Percentiles rank a stretch among this genome's conserved stretches.
These are phyloP conservation scores for Cryomyces minteri DNA, from an alignment of 495 filamentous ascomycete species.

Conservation along the genomic window DNA sequence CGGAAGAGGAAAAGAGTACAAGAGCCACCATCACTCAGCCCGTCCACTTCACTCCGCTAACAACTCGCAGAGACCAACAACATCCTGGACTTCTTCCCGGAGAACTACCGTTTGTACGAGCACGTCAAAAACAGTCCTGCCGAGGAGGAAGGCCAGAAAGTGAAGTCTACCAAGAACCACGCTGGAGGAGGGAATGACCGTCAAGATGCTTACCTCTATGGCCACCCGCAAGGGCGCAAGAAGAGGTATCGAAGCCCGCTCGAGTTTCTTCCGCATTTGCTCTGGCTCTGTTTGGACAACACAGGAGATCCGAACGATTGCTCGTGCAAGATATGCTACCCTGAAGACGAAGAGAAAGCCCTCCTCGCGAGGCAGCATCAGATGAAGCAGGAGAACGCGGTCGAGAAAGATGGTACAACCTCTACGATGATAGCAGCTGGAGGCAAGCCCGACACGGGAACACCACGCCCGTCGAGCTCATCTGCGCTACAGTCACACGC, in stretches of 20 bases:
- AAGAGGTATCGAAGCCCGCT: constrained; percentile 39
- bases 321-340: constrained; percentile 33
- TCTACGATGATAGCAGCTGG: not conserved
- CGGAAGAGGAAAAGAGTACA: constrained; percentile 17
- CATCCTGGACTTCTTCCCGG: constrained; percentile 33
- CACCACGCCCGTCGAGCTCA: not conserved
- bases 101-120: constrained; percentile 39
- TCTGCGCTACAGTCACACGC: constrained; percentile 1
- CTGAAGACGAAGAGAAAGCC: constrained; percentile 21
- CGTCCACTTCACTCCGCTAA: constrained; percentile 3
- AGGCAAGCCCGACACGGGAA: not conserved
- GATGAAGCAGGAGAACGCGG: constrained; percentile 14
- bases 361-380: constrained; percentile 9
- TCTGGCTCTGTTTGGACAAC: constrained; percentile 37
- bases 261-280: constrained; percentile 42
- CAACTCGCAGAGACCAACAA: constrained; percentile 22
- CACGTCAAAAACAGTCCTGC: constrained; percentile 27
- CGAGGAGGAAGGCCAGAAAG: constrained; percentile 17
- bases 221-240: constrained; percentile 35
- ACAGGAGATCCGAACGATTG: constrained; percentile 37
- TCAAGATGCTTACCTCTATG: constrained; percentile 43
- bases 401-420: constrained; percentile 4
- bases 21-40: not conserved
- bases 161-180: constrained; percentile 18
- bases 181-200: constrained; percentile 24